Base-by-base conservation (phyloP, 257 asterid species). In the Nicotiana undulata region DNA sequence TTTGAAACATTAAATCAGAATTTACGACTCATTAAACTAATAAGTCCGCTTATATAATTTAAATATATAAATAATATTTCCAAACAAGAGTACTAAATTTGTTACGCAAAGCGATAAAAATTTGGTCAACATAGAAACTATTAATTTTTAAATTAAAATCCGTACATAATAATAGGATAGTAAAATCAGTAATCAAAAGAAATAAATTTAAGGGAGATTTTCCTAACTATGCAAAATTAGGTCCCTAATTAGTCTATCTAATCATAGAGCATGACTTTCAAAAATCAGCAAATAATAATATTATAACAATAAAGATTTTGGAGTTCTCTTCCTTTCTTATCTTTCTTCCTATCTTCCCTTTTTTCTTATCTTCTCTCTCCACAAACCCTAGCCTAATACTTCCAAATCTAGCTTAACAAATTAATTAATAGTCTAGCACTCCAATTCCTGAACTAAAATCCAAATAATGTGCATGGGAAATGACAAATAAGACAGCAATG, bases 401-500 rank as follows among this genome's bases (percentile, higher is more conserved):
- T 59, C 22, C 29, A 59, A 26, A 59, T 59, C 64, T 11, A 59
- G 31, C 31, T 59, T n/a, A 20, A 20, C 64, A 59, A 9, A 59
- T 20, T 26, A n/a, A n/a, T n/a, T n/a, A n/a, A 59, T 20, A 8
- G 31, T 72, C 24, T 32, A 72, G 59, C 37, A 72, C 24, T 72
- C 46, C 26, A 40, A 59, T 9, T 18, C 63, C 44, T 37, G 66
- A 16, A 70, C 7, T 13, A 13, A 55, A 29, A 46, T 63, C 76
- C 8, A 15, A 40, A 67, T 12, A 40, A n/a, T 34, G 66, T 20
- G 44, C 63, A 28, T 53, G 84, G 80, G 63, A 76, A 74, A 61
- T 72, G 60, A 79, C 20, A 88, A 87, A 86, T 76, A 82, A 85
- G 87, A 87, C 90, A 87, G 61, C 65, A 82, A 74, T 80, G 32